A percentile compares a stretch with the other conserved stretches of the same genome.
Conservation (phyloP, 139 green algal genomes). For the Closterium sp. region DNA sequence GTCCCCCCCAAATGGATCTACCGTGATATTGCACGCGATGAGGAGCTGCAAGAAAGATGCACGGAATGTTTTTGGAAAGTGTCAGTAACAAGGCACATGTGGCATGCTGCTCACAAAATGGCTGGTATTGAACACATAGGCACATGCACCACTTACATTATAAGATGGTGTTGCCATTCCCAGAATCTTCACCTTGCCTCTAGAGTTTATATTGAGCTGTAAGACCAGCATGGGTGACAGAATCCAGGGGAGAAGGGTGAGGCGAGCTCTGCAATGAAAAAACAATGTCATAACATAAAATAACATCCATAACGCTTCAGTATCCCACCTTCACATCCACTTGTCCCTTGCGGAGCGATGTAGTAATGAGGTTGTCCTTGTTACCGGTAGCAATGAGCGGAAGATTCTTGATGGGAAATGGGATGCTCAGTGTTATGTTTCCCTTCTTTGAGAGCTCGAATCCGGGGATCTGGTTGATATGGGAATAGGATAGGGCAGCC, state of each 20-base stretch:
- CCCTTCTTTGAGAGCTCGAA: not conserved
- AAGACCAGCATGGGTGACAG: not conserved
- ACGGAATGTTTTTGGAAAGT: no score
- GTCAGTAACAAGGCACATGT: no score
- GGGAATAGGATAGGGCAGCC: not conserved
- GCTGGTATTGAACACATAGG: not conserved
- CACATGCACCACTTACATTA: not conserved
- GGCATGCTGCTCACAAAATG: no score
- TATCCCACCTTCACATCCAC: not conserved
- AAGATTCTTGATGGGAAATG: not conserved
- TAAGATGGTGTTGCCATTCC: not conserved
- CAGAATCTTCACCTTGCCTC: not conserved
- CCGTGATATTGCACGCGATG: not conserved
- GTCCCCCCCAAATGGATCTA: not conserved
- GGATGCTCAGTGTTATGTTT: not conserved
- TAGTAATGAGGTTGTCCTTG: not conserved
- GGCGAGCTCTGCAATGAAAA: no score
- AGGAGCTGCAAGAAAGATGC: not conserved
- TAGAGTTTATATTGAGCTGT: not conserved
- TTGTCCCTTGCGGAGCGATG: not conserved
- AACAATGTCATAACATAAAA: no score
- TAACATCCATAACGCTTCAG: not conserved
- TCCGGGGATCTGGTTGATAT: not conserved
- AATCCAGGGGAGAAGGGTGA: no score
- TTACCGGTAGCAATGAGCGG: not conserved